Evolutionary conservation across 164 flowering plant species (phyloP), one percentile per base, ranked within the genome.

Genomic region (Stephania japonica): DNA sequence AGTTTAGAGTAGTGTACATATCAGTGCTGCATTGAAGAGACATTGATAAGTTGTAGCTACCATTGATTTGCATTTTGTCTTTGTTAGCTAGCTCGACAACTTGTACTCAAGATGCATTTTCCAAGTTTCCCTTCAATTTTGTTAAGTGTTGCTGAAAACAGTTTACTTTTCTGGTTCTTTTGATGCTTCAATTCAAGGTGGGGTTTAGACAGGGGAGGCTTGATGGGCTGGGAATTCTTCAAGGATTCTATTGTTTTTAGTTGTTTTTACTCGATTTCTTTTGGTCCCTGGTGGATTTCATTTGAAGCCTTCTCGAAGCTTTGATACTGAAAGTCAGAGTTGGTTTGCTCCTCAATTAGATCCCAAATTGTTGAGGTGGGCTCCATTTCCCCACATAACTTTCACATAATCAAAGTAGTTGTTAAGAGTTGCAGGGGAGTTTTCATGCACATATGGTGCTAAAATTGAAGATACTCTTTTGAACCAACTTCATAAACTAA

Each of bases 1-100:
- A 61, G 64, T 65, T 10, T 43, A 21, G 66, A 38, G 32, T 73
- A 65, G 70, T 73, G 76, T 67, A 73, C 41, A 73, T 73, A 67
- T 61, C 21, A 19, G 8, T 19, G 25, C 21, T 61, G 24, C 21
- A 61, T 24, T 32, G 64, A 23, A 61, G 64, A 61, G 64, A 61
- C 7, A 23, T 6, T 11, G 53, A 47, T 14, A 47, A 16, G 53
- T 47, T 47, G 53, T 8, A 47, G 53, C 53, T 47, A 11, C 53
- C 53, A 47, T 47, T 47, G 53, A 47, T 47, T 8, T 47, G 53
- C 53, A 47, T 16, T 44, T 13, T 47, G 53, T 47, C 13, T 47
- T 14, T 47, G 53, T 47, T 47, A 47, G 53, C n/a, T n/a, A n/a
- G n/a, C 49, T 47, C 13, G 14, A 47, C 53, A 47, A 47, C 53